Evolutionary conservation across 139 green algal species (phyloP).

Genomic region (Chlamydomonas applanata): DNA sequence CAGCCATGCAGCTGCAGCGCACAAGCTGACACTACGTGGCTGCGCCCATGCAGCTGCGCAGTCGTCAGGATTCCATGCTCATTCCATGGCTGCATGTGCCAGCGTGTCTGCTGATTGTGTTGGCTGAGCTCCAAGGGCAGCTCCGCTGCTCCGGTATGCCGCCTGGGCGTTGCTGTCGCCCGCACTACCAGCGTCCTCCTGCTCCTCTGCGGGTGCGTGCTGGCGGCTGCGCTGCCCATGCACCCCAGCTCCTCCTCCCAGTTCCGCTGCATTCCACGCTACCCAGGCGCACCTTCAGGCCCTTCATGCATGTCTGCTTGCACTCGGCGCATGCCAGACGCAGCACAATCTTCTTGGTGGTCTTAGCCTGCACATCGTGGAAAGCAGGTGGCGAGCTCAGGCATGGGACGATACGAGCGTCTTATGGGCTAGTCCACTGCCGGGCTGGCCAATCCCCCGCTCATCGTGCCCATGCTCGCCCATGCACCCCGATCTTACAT

Average conservation of each 20-base stretch:
- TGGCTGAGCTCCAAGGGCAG: no score
- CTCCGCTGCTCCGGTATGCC: no score
- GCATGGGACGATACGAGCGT: background rate
- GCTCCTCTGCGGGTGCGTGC: background rate
- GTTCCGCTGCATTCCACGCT: background rate
- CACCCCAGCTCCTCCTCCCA: background rate
- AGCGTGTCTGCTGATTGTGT: no score
- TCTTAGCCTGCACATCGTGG: slow-evolving; percentile 85
- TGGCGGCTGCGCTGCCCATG: background rate
- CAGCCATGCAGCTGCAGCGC: no score
- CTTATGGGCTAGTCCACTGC: background rate
- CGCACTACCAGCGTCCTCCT: background rate
- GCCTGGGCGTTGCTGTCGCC: no score
- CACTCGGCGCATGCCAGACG: slow-evolving; percentile 91
- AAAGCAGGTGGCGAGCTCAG: background rate
- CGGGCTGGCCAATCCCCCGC: background rate
- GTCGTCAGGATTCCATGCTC: no score
- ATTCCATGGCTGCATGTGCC: no score
- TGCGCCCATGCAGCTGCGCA: no score
- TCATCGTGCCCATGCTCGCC: background rate
- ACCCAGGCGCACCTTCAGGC: slow-evolving; percentile 85
- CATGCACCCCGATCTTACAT: background rate
- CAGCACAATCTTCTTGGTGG: slow-evolving; percentile 99
- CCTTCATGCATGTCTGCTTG: slow-evolving; percentile 93
- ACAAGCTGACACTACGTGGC: no score